Evolutionary conservation across 441 rosid species (phyloP).

Genomic region (Erodium trifolium): DNA sequence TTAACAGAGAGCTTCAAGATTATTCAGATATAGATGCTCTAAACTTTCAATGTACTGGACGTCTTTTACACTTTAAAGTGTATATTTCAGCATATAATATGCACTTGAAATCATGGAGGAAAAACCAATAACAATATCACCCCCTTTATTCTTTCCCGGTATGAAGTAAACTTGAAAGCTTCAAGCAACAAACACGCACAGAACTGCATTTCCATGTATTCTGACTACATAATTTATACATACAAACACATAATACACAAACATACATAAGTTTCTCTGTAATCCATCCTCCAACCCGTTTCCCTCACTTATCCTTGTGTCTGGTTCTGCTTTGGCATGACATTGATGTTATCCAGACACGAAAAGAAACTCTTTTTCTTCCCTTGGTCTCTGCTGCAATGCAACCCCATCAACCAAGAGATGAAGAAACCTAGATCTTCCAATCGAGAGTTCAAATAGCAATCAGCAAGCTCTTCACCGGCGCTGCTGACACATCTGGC

Average conservation of each 20-base stretch:
- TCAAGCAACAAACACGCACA: not conserved
- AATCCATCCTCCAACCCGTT: slow-evolving; percentile 11
- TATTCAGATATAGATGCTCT: too few species aligned
- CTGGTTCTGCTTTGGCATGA: slow-evolving; percentile 2
- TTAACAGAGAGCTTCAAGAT: too few species aligned
- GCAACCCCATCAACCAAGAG: not conserved
- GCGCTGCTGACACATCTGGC: slow-evolving; percentile 73
- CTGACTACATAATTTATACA: slow-evolving; percentile 11
- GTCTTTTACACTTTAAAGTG: too few species aligned
- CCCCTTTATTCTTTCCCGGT: too few species aligned
- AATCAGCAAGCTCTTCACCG: slow-evolving; percentile 23
- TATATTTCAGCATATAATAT: too few species aligned
- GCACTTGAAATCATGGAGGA: too few species aligned
- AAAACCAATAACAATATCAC: too few species aligned
- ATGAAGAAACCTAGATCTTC: not conserved
- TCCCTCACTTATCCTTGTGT: slow-evolving; percentile 1
- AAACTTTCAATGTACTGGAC: too few species aligned
- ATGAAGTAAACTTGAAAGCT: not conserved
- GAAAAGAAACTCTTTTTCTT: not conserved
- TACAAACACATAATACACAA: slow-evolving; percentile 20
- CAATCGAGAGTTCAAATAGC: not conserved
- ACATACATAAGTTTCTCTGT: slow-evolving; percentile 5
- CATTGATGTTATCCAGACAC: not conserved
- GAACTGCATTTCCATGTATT: not conserved
- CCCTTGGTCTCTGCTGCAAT: not conserved